These are phyloP conservation scores for Penicillium sp. DNA, from an alignment of 2,329 filamentous ascomycete species.

Conservation along the genomic window DNA sequence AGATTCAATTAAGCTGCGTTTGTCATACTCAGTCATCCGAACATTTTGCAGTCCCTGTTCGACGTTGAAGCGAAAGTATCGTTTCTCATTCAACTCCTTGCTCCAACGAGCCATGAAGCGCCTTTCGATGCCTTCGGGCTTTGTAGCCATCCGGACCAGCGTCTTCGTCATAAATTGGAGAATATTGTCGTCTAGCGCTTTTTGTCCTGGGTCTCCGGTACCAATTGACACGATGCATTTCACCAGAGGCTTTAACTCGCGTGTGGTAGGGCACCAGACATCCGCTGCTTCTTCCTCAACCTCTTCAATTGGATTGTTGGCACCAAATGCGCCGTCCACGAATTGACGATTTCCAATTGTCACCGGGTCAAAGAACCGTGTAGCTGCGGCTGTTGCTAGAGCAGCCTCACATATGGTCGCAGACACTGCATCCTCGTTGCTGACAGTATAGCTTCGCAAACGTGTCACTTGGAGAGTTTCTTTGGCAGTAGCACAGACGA, in stretches of 20 bases:
- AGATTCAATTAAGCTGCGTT: constrained; percentile 12
- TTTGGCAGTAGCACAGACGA: constrained; percentile 17
- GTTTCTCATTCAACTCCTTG: constrained; percentile 1
- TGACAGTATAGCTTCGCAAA: constrained; percentile 9
- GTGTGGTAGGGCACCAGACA: constrained; percentile 13
- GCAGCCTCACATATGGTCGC: constrained; percentile 48
- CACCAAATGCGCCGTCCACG: constrained; percentile 30
- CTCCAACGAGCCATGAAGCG: constrained; percentile 17
- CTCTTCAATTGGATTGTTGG: constrained; percentile 34
- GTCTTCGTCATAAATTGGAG: constrained; percentile 14
- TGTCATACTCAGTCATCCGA: constrained; percentile 29
- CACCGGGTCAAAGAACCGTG: constrained; percentile 24
- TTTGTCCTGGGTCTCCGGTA: constrained; percentile 8
- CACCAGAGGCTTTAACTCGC: constrained; percentile 9
- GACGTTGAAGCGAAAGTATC: constrained; percentile 39
- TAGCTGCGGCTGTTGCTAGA: constrained; percentile 49
- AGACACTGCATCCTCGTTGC: constrained; percentile 2
- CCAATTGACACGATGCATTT: constrained; percentile 27
- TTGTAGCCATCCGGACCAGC: constrained; percentile 13
- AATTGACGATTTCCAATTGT: constrained; percentile 19
- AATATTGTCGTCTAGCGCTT: constrained; percentile 10
- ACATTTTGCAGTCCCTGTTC: constrained; percentile 34
- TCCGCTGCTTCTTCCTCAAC: constrained; percentile 27
- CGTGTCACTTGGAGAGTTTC: constrained; percentile 9
- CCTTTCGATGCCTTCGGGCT: constrained; percentile 10